Evolutionary conservation across 768 basidiomycete species (phyloP), one percentile per base, ranked within the genome.

Genomic region (Suillus clintonianus): DNA sequence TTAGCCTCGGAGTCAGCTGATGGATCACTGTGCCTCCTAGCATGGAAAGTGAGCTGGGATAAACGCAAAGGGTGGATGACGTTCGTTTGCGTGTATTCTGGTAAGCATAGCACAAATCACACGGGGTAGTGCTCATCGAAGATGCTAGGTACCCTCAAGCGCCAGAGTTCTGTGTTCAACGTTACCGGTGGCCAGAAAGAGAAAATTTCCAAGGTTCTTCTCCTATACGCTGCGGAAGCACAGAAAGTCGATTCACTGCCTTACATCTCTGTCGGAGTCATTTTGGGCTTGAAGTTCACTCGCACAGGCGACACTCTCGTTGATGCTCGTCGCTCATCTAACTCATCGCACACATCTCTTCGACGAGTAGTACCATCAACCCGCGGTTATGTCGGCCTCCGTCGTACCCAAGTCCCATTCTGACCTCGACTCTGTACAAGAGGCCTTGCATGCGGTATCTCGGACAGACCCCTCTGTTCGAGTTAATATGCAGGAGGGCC

Each of bases 401-500:
- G 85, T 95, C 66, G 84, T 93, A 59, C 92, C 94, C 17, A 85
- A 88, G 45, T 90, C 92, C 27, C 87, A 92, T 70, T 84, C 90
- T 10, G 94, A 95, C 72, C 78, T 92, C 11, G 83, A 86, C 62
- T 87, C 89, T 22, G 90, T 95, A 2, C 88, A 92, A 76, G 83
- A 87, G 54, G 94, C 94, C 10, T 78, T 95, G 22, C 79, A 83
- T 32, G 79, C 90, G 1, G 78, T 95, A 32, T 80, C 86, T 19
- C 89, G 94, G n/a, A 95, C 94, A 2, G 94, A 95, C 70, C 94
- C 94, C n/a, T 94, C 92, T 0, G 85, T 94, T 34, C 88, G 94
- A 22, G 80, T 88, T 34, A 93, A 94, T 60, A 78, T 80, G 3
- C 88, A 91, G 61, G 94, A 95, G 67, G 94, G 92, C 1, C 94